These are phyloP conservation scores for Boechera stricta DNA, from an alignment of 345 rosid species.

Conservation along the genomic window DNA sequence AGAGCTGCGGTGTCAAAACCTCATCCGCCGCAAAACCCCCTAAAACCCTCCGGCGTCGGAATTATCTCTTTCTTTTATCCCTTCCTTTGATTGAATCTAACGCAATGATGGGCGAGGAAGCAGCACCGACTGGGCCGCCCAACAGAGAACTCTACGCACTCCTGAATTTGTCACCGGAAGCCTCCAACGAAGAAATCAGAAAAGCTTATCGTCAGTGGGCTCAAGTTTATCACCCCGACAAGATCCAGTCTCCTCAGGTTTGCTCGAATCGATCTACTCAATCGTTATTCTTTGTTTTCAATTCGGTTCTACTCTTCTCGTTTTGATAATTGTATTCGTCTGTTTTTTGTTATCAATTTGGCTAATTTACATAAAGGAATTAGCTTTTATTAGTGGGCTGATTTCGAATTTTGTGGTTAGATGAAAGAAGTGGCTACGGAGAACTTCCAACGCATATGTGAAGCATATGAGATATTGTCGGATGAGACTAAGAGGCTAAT, in stretches of 20 bases:
- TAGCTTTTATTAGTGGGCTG: constrained; percentile 25
- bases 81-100: constrained; percentile 1
- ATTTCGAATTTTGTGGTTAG: constrained; percentile 46
- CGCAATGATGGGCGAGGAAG: constrained; percentile 40
- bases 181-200: constrained; percentile 89
- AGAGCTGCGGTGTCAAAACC: constrained; percentile 34
- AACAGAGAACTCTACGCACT: constrained; percentile 83
- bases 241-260: constrained; percentile 78
- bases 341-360: not conserved
- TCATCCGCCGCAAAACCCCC: constrained; percentile 42
- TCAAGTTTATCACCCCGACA: constrained; percentile 97
- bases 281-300: not conserved
- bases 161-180: constrained; percentile 86
- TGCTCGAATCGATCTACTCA: constrained; percentile 13
- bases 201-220: constrained; percentile 96
- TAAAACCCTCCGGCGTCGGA: constrained; percentile 47
- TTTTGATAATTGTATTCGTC: not conserved
- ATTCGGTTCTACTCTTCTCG: not conserved
- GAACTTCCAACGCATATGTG: constrained; percentile 89
- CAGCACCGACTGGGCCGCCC: constrained; percentile 51
- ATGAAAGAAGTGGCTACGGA: constrained; percentile 89
- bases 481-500: constrained; percentile 82
- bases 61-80: not conserved
- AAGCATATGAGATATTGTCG: constrained; percentile 87
- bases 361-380: not conserved